A percentile compares a stretch with the other conserved stretches of the same genome.
Conservation (phyloP, 805 yeast genomes). For the Sungouiozyma ichnusensis region DNA sequence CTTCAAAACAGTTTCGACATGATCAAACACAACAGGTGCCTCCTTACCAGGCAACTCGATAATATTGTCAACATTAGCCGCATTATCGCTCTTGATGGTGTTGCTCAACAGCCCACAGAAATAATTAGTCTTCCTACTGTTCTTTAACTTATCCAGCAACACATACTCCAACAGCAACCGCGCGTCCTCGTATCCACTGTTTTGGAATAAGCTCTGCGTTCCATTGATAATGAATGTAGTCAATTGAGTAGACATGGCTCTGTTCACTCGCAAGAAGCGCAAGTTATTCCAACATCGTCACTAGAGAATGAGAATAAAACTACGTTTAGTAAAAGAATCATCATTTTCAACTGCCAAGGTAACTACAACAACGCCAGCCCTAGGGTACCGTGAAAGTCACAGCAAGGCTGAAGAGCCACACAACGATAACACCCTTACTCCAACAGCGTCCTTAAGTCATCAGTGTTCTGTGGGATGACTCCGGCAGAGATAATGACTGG, state of each 20-base stretch:
- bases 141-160: conserved; percentile 19
- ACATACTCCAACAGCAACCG: conserved; percentile 21
- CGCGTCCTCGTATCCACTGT: conserved; percentile 9
- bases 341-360: no score
- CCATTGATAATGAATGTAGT: conserved; percentile 23
- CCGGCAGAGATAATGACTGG: no score
- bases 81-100: conserved; percentile 9
- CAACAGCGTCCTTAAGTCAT: no score
- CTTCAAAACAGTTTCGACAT: conserved; percentile 10
- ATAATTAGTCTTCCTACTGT: conserved; percentile 25
- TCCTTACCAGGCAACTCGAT: conserved; percentile 10
- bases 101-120: conserved; percentile 16
- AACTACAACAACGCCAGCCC: no score
- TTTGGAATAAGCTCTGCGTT: conserved; percentile 12
- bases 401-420: no score
- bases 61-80: conserved; percentile 15
- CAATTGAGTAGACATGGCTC: conserved; percentile 15
- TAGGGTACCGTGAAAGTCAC: no score
- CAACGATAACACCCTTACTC: no score
- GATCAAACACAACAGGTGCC: conserved; percentile 16
- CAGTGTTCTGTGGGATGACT: no score
- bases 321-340: neutral
- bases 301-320: neutral
- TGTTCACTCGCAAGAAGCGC: no score
- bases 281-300: neutral